Percentiles rank a stretch among this genome's conserved stretches.
These are phyloP conservation scores for Syncephalastrum sp. DNA, from an alignment of 371 early-diverging fungal genomes.

Conservation along the genomic window DNA sequence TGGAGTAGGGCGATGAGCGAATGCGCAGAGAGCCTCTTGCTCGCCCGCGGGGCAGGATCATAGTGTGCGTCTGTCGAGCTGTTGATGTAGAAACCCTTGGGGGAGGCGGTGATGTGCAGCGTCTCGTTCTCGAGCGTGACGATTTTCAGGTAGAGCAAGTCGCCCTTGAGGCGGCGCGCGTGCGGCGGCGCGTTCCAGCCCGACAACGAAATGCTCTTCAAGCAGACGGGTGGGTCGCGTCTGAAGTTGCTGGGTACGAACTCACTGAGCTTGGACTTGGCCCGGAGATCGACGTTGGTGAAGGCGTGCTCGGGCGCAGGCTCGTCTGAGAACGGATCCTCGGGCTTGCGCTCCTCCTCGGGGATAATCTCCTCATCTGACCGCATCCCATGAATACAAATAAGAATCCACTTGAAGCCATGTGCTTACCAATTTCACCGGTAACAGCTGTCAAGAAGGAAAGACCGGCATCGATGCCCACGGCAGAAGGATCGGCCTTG, in stretches of 20 bases:
- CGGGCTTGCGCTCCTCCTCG: constrained; percentile 42
- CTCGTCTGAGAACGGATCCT: constrained; percentile 39
- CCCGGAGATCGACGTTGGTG: constrained; percentile 54
- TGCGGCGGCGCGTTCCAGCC: constrained; percentile 93
- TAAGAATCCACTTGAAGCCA: neutral
- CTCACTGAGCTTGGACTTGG: constrained; percentile 49
- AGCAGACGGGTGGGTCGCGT: constrained; percentile 60
- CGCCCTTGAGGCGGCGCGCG: constrained; percentile 72
- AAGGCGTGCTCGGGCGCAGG: constrained; percentile 58
- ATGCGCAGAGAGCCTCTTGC: constrained; percentile 54
- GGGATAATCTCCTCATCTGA: constrained; percentile 42
- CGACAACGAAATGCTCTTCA: constrained; percentile 77
- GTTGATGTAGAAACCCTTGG: constrained; percentile 88
- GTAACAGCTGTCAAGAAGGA: constrained; percentile 71
- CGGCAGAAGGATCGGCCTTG: constrained; percentile 60
- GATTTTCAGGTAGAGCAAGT: constrained; percentile 82
- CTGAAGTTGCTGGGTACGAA: constrained; percentile 58
- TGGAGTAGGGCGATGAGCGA: constrained; percentile 72
- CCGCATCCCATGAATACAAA: neutral
- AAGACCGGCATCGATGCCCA: constrained; percentile 75
- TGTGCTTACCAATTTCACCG: constrained; percentile 56
- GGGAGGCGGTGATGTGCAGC: constrained; percentile 82
- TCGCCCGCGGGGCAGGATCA: constrained; percentile 58
- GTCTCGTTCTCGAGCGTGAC: constrained; percentile 81
- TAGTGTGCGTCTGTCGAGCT: constrained; percentile 73